Base-by-base conservation (phyloP, 1,284 basidiomycete genomes). In the Ceratobasidium sp. region DNA sequence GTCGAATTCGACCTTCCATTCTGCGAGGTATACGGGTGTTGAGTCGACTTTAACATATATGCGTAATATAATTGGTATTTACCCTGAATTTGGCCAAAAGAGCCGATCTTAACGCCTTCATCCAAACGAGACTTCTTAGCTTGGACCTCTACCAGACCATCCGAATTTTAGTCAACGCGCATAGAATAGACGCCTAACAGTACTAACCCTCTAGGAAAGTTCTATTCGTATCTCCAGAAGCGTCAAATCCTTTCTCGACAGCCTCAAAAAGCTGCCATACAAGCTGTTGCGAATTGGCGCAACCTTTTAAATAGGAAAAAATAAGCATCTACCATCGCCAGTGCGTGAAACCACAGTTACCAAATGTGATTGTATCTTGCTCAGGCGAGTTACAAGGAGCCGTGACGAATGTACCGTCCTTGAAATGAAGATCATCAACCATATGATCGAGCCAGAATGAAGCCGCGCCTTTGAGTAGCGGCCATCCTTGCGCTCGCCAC, bases 21-120 rank as follows among this genome's bases (percentile, higher is more conserved):
- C 93, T 93, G 78, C 7, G 10, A 61, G 9, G 40, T 10, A 17
- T 33, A 12, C 13, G 23, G 9, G 28, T 23, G 15, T n/a, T 9
- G n/a, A 13, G 52, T 40, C 54, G 15, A 48, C 42, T 28, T 10
- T 33, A 46, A 65, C 50, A 38, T 56, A 33, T 33, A 33, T 70
- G 48, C 69, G 13, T 50, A 23, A 40, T 50, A 28, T 70, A 52
- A 69, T 68, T 9, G 38, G n/a, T 20, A 70, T 44, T 17, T 48
- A 92, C 92, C 92, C 90, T 94, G 92, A 15, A 94, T 86, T 82
- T 94, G 92, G 4, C 92, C 91, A 91, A 91, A 93, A 15, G 86
- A 89, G 23, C 92, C 93, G 68, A 94, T 88, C 76, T 89, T 91
- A 50, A 94, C 83, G n/a, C 93, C 82, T 20, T 80, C 57, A 82